These are phyloP conservation scores for Phytophthora constricta DNA, from an alignment of 352 stramenopile genomes.

Conservation along the genomic window DNA sequence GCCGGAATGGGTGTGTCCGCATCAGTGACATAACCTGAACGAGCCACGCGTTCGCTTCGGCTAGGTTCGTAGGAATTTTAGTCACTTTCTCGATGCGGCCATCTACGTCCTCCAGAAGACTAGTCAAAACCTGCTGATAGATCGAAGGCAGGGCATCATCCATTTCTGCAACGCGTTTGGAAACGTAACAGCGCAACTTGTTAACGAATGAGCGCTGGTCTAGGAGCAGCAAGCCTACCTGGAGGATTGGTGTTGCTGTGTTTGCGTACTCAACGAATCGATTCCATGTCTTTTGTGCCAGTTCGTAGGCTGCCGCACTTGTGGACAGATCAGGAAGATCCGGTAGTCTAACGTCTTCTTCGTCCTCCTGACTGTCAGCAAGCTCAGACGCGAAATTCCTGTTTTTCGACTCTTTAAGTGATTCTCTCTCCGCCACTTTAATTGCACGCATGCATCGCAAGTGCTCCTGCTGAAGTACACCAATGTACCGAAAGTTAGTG, in stretches of 20 bases:
- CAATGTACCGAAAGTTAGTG: slow-evolving; percentile 38
- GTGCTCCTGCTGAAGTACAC: slow-evolving; percentile 42
- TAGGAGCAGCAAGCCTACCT: slow-evolving; percentile 62
- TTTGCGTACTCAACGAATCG: slow-evolving; percentile 46
- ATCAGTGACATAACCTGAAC: slow-evolving; percentile 63
- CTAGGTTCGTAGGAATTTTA: slow-evolving; percentile 62
- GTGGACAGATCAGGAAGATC: slow-evolving; percentile 26
- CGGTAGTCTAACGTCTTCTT: slow-evolving; percentile 19
- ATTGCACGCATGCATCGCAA: slow-evolving; percentile 39
- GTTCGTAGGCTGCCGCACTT: slow-evolving; percentile 50
- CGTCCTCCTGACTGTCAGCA: slow-evolving; percentile 1
- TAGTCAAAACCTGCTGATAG: slow-evolving; percentile 57
- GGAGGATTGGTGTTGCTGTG: slow-evolving; percentile 36
- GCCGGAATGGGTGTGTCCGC: slow-evolving; percentile 51
- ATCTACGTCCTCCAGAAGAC: slow-evolving; percentile 59
- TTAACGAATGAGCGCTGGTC: slow-evolving; percentile 54
- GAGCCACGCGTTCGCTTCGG: slow-evolving; percentile 58
- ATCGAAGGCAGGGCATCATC: slow-evolving; percentile 50
- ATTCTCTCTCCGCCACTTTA: slow-evolving; percentile 38
- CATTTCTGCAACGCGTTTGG: slow-evolving; percentile 44
- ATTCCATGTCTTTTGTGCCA: slow-evolving; percentile 46
- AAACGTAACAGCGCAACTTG: slow-evolving; percentile 41
- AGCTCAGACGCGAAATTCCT: background rate
- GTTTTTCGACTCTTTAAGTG: slow-evolving; percentile 1
- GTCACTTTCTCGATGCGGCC: slow-evolving; percentile 63